A percentile compares a stretch with the other conserved stretches of the same genome.
Conservation (phyloP, 2,329 filamentous ascomycete genomes). For the Phialocephala sp. region DNA sequence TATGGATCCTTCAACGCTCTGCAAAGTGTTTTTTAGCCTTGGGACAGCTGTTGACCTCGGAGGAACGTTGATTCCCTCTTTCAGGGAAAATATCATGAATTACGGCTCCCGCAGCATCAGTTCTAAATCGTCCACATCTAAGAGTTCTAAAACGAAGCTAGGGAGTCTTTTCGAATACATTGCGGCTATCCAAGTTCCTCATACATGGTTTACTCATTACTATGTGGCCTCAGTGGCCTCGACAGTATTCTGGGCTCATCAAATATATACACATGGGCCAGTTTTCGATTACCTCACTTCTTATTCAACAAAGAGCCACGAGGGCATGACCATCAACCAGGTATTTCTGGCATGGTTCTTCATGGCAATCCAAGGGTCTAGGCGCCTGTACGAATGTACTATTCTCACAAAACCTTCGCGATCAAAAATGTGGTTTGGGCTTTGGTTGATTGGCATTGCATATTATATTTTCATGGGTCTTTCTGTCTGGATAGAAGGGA, state of each 20-base stretch:
- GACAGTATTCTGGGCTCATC: conserved; percentile 75
- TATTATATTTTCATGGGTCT: conserved; percentile 80
- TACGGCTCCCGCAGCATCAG: conserved; percentile 40
- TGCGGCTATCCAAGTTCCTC: conserved; percentile 64
- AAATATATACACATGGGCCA: conserved; percentile 61
- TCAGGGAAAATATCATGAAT: conserved; percentile 40
- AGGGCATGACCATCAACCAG: conserved; percentile 65
- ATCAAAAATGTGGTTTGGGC: conserved; percentile 83
- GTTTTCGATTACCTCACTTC: conserved; percentile 57
- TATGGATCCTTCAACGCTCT: conserved; percentile 39
- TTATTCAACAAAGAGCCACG: conserved; percentile 31
- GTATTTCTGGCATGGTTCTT: conserved; percentile 71
- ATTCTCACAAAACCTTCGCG: conserved; percentile 65
- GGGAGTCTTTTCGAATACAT: conserved; percentile 28
- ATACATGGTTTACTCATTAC: conserved; percentile 89
- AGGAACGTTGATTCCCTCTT: conserved; percentile 38
- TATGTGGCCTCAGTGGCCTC: conserved; percentile 74
- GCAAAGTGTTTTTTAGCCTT: conserved; percentile 39
- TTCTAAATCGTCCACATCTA: conserved; percentile 12
- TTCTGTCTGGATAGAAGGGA: conserved; percentile 84
- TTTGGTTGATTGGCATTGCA: conserved; percentile 78
- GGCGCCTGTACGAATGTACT: conserved; percentile 79
- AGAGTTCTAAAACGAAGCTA: conserved; percentile 9
- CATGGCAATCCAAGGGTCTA: conserved; percentile 75
- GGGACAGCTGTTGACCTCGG: conserved; percentile 37